A percentile compares a stretch with the other conserved stretches of the same genome.
Conservation (phyloP, 192 early-diverging fungal species). For the Coemansia erecta region DNA sequence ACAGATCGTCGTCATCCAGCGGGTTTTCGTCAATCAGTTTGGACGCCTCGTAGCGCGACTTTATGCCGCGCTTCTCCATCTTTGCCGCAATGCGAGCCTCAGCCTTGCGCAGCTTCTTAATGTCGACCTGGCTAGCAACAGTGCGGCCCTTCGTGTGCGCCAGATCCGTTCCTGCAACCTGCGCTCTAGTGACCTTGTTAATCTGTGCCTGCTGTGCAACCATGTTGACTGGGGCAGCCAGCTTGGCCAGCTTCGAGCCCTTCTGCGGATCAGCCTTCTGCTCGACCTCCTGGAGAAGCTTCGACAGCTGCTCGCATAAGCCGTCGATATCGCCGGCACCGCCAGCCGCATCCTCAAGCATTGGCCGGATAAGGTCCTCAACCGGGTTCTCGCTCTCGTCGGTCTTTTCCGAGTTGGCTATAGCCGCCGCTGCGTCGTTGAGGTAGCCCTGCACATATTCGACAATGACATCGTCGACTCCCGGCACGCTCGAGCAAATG, state of each 20-base stretch:
- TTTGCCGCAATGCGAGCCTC: constrained; percentile 91
- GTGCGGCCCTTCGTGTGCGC: constrained; percentile 65
- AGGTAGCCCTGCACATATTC: constrained; percentile 79
- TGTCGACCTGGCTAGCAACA: constrained; percentile 71
- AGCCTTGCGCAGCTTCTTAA: constrained; percentile 84
- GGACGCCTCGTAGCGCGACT: constrained; percentile 71
- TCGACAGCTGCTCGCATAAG: constrained; percentile 70
- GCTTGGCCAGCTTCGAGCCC: constrained; percentile 41
- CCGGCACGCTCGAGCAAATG: constrained; percentile 61
- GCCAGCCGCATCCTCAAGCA: constrained; percentile 69
- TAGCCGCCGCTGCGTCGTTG: constrained; percentile 50
- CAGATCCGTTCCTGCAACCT: constrained; percentile 58
- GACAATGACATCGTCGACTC: constrained; percentile 70
- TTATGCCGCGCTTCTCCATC: constrained; percentile 74
- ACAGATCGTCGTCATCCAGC: constrained; percentile 64
- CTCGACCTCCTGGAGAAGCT: constrained; percentile 53
- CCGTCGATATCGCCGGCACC: constrained; percentile 59
- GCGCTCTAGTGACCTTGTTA: constrained; percentile 56
- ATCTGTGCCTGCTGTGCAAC: constrained; percentile 71
- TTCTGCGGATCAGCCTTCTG: constrained; percentile 36
- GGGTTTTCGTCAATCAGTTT: constrained; percentile 66
- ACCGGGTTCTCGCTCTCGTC: constrained; percentile 38
- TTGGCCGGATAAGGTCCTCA: constrained; percentile 63
- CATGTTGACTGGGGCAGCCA: constrained; percentile 62
- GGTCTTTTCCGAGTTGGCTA: constrained; percentile 25